Percentiles rank a stretch among this genome's conserved stretches.
Evolutionary conservation across 2,329 filamentous ascomycete species (phyloP).

Genomic region (Achaetomium macrosporum): DNA sequence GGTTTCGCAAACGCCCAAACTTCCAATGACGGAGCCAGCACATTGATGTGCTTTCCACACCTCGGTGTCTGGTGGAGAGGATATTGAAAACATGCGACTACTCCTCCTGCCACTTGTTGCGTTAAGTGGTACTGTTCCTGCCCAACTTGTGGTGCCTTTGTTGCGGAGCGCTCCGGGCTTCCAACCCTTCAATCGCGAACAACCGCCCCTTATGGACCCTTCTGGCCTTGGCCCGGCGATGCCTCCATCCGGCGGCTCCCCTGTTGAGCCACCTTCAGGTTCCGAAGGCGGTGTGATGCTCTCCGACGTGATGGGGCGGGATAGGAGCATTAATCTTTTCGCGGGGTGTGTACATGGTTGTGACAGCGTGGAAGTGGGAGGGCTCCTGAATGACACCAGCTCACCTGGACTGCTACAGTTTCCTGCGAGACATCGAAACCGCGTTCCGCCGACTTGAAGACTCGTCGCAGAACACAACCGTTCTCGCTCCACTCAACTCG

Average conservation of each 20-base stretch:
- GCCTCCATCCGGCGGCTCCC: slow-evolving; percentile 21
- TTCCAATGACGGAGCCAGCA: neutral
- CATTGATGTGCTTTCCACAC: neutral
- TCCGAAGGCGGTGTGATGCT: slow-evolving; percentile 56
- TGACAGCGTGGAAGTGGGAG: neutral
- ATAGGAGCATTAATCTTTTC: slow-evolving; percentile 77
- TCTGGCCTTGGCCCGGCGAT: slow-evolving; percentile 23
- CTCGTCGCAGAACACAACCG: slow-evolving; percentile 63
- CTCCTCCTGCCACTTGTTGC: slow-evolving; percentile 13
- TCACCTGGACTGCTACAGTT: slow-evolving; percentile 25
- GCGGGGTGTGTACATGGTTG: slow-evolving; percentile 42
- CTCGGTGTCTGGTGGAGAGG: neutral
- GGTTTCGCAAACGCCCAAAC: neutral
- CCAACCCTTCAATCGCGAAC: slow-evolving; percentile 20
- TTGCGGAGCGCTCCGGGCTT: slow-evolving; percentile 16
- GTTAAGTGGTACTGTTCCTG: slow-evolving; percentile 21
- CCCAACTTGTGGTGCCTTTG: slow-evolving; percentile 24
- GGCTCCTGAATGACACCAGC: neutral
- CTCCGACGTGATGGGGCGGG: slow-evolving; percentile 76
- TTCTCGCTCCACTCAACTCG: slow-evolving; percentile 81
- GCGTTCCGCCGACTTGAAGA: slow-evolving; percentile 65
- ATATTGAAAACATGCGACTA: slow-evolving; percentile 16
- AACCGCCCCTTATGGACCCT: slow-evolving; percentile 32
- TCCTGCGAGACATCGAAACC: slow-evolving; percentile 69
- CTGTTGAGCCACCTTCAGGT: slow-evolving; percentile 25